phyloP scores from a whole-genome alignment of 2,329 filamentous ascomycete species.

The Pleurostoma richardsiae region DNA sequence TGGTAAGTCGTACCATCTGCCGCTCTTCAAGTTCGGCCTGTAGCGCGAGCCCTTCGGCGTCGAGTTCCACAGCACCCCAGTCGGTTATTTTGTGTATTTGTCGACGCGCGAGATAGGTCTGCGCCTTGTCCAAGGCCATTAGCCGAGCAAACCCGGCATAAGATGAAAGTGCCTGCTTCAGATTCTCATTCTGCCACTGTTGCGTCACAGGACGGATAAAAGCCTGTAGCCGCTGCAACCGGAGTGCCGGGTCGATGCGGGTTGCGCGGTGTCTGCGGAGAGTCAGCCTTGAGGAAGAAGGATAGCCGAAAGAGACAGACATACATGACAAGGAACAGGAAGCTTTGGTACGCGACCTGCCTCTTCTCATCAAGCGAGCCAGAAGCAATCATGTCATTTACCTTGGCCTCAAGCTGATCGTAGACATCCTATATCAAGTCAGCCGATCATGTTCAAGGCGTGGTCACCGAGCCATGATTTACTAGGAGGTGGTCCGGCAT shows the following conservation, averaged over 20 bases:
- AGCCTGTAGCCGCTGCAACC: conserved; percentile 65
- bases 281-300: conserved; percentile 6
- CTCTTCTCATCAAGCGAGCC: conserved; percentile 75
- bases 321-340: conserved; percentile 88
- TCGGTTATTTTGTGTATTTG: conserved; percentile 73
- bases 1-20: conserved; percentile 46
- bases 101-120: conserved; percentile 69
- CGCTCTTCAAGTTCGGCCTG: conserved; percentile 75
- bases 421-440: conserved; percentile 61
- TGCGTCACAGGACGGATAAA: conserved; percentile 80
- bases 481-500: conserved; percentile 82
- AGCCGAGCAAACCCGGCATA: conserved; percentile 77
- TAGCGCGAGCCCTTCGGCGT: conserved; percentile 71
- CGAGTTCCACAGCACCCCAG: conserved; percentile 75
- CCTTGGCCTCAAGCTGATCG: conserved; percentile 76
- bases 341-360: conserved; percentile 79
- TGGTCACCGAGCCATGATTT: conserved; percentile 24
- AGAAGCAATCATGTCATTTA: conserved; percentile 73
- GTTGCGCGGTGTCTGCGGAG: conserved; percentile 61
- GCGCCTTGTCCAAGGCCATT: conserved; percentile 74
- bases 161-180: conserved; percentile 65
- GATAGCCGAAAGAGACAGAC: conserved; percentile 12
- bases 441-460: not conserved
- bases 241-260: conserved; percentile 64
- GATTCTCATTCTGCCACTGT: conserved; percentile 69